Conservation (phyloP, 2,329 filamentous ascomycete species). For the Ilyonectria destructans region DNA sequence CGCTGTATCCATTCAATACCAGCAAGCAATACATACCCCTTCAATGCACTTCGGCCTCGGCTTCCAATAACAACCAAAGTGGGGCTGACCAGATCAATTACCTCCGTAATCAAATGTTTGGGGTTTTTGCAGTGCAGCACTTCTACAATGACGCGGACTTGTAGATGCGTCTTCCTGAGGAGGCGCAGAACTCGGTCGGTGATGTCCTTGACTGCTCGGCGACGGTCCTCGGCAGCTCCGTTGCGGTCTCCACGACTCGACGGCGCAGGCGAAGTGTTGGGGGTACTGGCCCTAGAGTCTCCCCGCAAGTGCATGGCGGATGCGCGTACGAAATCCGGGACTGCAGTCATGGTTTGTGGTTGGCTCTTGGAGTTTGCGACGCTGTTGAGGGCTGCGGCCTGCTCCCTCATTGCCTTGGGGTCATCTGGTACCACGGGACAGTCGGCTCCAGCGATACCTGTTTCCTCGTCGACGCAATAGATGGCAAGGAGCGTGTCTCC, state of each 20-base stretch:
- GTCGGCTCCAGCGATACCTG: constrained; percentile 67
- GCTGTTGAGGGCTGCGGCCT: constrained; percentile 79
- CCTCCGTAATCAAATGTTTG: constrained; percentile 95
- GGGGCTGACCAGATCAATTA: constrained; percentile 93
- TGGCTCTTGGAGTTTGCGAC: constrained; percentile 64
- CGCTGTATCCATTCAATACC: constrained; percentile 8
- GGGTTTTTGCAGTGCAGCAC: constrained; percentile 99
- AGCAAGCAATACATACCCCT: constrained; percentile 77
- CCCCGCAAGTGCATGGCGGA: constrained; percentile 49
- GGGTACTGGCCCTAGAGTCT: constrained; percentile 53
- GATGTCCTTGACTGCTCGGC: constrained; percentile 86
- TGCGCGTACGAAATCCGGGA: constrained; percentile 53
- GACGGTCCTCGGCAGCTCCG: constrained; percentile 83
- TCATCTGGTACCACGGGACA: constrained; percentile 79
- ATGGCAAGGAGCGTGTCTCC: constrained; percentile 95
- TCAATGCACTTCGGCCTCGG: constrained; percentile 90
- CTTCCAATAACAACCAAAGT: constrained; percentile 95
- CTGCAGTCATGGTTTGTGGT: constrained; percentile 52
- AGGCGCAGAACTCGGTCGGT: constrained; percentile 88
- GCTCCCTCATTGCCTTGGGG: constrained; percentile 81
- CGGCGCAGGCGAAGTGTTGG: constrained; percentile 65
- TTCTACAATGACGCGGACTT: constrained; percentile 94
- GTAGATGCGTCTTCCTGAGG: constrained; percentile 90
- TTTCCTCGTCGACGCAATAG: constrained; percentile 94
- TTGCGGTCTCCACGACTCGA: constrained; percentile 66